Evolutionary conservation across 257 asterid species (phyloP), one percentile per base, ranked within the genome.

Genomic region (Gardenia jasminoides): DNA sequence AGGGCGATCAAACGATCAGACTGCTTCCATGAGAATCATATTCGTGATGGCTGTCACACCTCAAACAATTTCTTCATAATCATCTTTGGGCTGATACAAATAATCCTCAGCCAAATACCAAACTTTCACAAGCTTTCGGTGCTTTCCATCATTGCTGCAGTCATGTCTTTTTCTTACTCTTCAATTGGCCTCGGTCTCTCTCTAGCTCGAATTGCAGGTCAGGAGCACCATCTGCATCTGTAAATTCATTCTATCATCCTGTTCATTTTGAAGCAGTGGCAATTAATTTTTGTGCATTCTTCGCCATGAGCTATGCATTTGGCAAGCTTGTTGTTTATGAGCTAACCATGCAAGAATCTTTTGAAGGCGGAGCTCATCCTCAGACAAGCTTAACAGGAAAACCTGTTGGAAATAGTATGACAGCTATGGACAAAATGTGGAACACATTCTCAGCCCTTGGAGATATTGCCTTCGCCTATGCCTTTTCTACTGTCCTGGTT

Each of bases 381-480:
- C 4, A 83, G 59, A 88, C 90, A n/a, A 82, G 90, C 79, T 70
- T 93, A 59, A 87, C 89, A 0, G 97, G 97, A 31, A 68, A 80
- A 36, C 89, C 90, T 0, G 20, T 86, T 28, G 93, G 91, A 77
- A 22, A 67, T 1, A 72, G 31, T 8, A 1, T 71, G 70, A 62
- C 96, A 15, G 76, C 76, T 5, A 81, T 39, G 79, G 90, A 87
- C 44, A 92, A 92, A 82, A 87, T 89, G 91, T 92, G 97, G 97
- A 81, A 26, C 77, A 82, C 84, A 72, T 90, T 85, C 64, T 74
- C 90, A 48, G 92, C 96, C 43, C 91, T 92, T 16, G 97, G 97
- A 52, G 81, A 92, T 80, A 88, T 92, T 77, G 96, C 96, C 26
- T 90, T 92, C 48, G 94, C 97, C 33, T 92, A 89, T 71, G 84